Evolutionary conservation across 2,329 filamentous ascomycete genomes (phyloP), one percentile per base, ranked within the genome.

Genomic region (Aspergillus cejpii): DNA sequence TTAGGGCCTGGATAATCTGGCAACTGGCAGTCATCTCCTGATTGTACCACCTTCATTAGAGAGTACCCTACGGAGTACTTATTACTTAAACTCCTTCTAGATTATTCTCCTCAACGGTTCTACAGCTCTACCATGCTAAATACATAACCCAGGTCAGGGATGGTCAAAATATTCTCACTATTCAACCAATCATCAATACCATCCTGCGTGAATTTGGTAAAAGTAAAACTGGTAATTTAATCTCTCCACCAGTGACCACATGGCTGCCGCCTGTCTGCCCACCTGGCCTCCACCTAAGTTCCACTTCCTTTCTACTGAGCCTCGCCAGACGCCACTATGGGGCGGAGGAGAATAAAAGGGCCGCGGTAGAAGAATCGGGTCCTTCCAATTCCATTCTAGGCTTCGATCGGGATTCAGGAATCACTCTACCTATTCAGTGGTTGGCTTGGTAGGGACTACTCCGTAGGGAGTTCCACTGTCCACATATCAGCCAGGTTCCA

Each of bases 31-130:
- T 24, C 23, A 24, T 24, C 23, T 24, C 39, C 41, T 29, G 37
- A 42, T 38, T 28, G 43, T 53, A 44, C 46, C 41, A 44, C 33
- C 23, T 24, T 24, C 23, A 24, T n/a, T n/a, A n/a, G n/a, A n/a
- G n/a, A n/a, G n/a, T n/a, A n/a, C n/a, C n/a, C n/a, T n/a, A n/a
- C n/a, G n/a, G n/a, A n/a, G n/a, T n/a, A n/a, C n/a, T n/a, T n/a
- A n/a, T n/a, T n/a, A n/a, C n/a, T n/a, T n/a, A n/a, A n/a, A n/a
- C n/a, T n/a, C n/a, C n/a, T n/a, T n/a, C n/a, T n/a, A n/a, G 23
- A 24, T 8, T 24, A 4, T 24, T 5, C 4, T 8, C 23, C 23
- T 24, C 23, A 24, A 24, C 23, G 23, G 23, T 24, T 24, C 8
- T n/a, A n/a, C n/a, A n/a, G n/a, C n/a, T n/a, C n/a, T n/a, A n/a